phyloP scores from a whole-genome alignment of 768 basidiomycete species.

The Suillus ampliporus region DNA sequence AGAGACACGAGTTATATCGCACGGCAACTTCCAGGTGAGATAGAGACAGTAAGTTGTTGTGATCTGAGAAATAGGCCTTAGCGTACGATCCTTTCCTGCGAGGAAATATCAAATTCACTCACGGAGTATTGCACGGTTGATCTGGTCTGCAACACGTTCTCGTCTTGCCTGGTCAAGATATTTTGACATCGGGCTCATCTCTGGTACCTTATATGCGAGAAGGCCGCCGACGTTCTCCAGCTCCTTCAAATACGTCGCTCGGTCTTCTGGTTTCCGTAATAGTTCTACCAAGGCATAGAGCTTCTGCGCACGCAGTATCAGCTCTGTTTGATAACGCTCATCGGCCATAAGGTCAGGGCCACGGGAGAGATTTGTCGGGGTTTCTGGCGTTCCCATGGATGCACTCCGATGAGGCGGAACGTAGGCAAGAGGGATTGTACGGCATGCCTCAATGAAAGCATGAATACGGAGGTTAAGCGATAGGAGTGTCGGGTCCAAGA shows the following conservation, averaged over 20 bases:
- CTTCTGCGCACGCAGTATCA: slow-evolving; percentile 67
- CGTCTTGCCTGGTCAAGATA: slow-evolving; percentile 82
- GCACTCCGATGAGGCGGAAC: slow-evolving; percentile 25
- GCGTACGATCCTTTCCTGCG: neutral
- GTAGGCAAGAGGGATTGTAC: slow-evolving; percentile 68
- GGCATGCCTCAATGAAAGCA: slow-evolving; percentile 85
- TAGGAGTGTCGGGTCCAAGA: slow-evolving; percentile 77
- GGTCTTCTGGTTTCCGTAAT: slow-evolving; percentile 60
- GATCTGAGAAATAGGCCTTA: slow-evolving; percentile 45
- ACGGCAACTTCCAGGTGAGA: slow-evolving; percentile 68
- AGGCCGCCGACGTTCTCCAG: slow-evolving; percentile 76
- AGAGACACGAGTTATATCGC: slow-evolving; percentile 69
- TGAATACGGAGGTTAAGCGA: slow-evolving; percentile 86
- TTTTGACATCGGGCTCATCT: slow-evolving; percentile 72
- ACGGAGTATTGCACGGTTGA: slow-evolving; percentile 88
- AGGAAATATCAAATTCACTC: slow-evolving; percentile 35
- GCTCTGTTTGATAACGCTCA: slow-evolving; percentile 48
- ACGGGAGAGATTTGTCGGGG: slow-evolving; percentile 25
- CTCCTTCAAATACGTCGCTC: slow-evolving; percentile 68
- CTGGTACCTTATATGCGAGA: slow-evolving; percentile 84
- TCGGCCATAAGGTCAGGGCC: slow-evolving; percentile 37
- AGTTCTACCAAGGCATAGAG: slow-evolving; percentile 66
- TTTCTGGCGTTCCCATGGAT: slow-evolving; percentile 15
- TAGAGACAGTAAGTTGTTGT: slow-evolving; percentile 53
- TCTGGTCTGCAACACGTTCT: slow-evolving; percentile 84